These are phyloP conservation scores for Trifolium dubium DNA, from an alignment of 306 rosid species.

Conservation along the genomic window DNA sequence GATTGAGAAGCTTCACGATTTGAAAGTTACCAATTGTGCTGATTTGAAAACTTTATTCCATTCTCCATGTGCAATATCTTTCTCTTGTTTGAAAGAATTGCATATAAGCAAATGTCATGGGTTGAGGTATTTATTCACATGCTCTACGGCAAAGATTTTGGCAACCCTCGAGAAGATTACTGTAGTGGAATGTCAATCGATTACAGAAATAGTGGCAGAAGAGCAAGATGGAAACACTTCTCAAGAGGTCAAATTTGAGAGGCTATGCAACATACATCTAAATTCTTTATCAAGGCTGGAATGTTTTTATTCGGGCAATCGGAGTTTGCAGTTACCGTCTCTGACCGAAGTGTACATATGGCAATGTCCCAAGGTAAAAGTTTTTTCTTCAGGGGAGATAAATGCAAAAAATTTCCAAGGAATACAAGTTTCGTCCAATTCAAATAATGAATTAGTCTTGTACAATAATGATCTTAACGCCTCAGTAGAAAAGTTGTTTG, in stretches of 20 bases:
- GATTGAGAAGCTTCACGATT: not conserved
- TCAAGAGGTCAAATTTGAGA: not conserved
- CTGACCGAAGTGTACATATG: not conserved
- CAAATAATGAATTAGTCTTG: not conserved
- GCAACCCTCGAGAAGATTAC: not conserved
- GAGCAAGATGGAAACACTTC: not conserved
- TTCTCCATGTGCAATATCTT: not conserved
- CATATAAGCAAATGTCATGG: not conserved
- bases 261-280: not conserved
- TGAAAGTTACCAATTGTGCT: not conserved
- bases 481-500: not conserved
- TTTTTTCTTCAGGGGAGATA: conserved; percentile 4
- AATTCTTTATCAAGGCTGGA: not conserved
- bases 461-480: not conserved
- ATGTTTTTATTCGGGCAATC: conserved; percentile 24
- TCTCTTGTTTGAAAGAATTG: not conserved
- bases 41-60: not conserved
- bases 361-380: conserved; percentile 23
- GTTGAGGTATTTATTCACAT: conserved; percentile 30
- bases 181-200: not conserved
- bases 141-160: conserved; percentile 1
- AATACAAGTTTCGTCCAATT: not conserved
- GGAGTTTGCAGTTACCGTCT: conserved; percentile 22
- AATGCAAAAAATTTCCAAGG: not conserved
- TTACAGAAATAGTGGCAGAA: not conserved